Evolutionary conservation across 140 eudicot genomes (phyloP).

Genomic region (Anethum foeniculum): DNA sequence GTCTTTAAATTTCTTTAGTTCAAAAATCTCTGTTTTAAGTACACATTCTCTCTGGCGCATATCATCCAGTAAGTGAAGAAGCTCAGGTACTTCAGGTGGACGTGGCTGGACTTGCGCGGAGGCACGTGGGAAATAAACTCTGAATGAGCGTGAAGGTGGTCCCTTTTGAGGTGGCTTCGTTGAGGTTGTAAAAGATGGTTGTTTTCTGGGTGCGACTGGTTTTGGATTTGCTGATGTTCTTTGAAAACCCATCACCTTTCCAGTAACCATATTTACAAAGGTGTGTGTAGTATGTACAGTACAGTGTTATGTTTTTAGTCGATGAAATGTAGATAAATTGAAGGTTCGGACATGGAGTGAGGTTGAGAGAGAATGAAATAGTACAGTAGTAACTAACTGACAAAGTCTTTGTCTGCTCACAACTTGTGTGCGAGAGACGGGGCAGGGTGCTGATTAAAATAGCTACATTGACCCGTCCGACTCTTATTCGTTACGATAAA

Average conservation of each 20-base stretch:
- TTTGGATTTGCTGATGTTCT: conserved; percentile 40
- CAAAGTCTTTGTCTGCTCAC: not conserved
- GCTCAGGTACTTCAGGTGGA: conserved; percentile 78
- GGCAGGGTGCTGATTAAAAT: not conserved
- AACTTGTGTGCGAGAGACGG: not conserved
- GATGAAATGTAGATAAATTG: not conserved
- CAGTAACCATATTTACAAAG: conserved; percentile 46
- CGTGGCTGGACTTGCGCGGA: conserved; percentile 95
- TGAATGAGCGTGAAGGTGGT: conserved; percentile 56
- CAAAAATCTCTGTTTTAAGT: conserved; percentile 50
- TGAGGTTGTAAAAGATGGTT: conserved; percentile 23
- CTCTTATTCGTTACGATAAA: no score
- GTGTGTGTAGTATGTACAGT: not conserved
- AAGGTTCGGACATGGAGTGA: not conserved
- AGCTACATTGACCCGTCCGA: not conserved
- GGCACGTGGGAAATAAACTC: conserved; percentile 75
- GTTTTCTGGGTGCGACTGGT: conserved; percentile 24
- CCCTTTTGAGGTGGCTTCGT: conserved; percentile 40
- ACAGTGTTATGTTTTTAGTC: not conserved
- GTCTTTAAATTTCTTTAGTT: conserved; percentile 66
- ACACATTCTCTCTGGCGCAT: conserved; percentile 58
- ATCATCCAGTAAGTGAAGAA: conserved; percentile 60
- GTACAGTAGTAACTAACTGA: no score
- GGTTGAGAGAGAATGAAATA: not conserved
- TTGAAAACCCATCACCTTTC: conserved; percentile 75